Base-by-base conservation (phyloP, 495 filamentous ascomycete species). In the Rhizodiscina lignyota region DNA sequence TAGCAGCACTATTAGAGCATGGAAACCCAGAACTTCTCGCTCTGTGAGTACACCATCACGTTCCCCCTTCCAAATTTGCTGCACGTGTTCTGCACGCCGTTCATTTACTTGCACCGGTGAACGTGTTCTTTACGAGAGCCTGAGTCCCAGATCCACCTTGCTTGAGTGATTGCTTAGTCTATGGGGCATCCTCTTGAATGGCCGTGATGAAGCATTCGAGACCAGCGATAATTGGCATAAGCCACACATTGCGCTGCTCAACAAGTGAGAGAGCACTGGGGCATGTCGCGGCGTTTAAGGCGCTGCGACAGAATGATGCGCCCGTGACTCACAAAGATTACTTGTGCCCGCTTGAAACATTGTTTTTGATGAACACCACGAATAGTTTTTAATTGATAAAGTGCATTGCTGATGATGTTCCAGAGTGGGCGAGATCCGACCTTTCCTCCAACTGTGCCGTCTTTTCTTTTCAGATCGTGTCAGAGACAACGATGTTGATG, bases 391-490 rank as follows among this genome's bases (percentile, higher is more conserved):
- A n/a, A n/a, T n/a, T n/a, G n/a, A n/a, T n/a, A n/a, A n/a, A n/a
- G n/a, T n/a, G n/a, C n/a, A n/a, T n/a, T n/a, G n/a, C n/a, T n/a
- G n/a, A n/a, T n/a, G n/a, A n/a, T n/a, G n/a, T n/a, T n/a, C n/a
- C n/a, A n/a, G n/a, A n/a, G n/a, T n/a, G n/a, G n/a, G n/a, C n/a
- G n/a, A n/a, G n/a, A n/a, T n/a, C n/a, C n/a, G n/a, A n/a, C n/a
- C n/a, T n/a, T n/a, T n/a, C n/a, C n/a, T n/a, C n/a, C n/a, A n/a
- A n/a, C n/a, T n/a, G n/a, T n/a, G n/a, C n/a, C n/a, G n/a, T n/a
- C n/a, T n/a, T n/a, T 75, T 78, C 41, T 53, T 91, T 21, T 60
- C 70, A 18, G 69, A 79, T 42, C 70, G 79, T 4, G 68, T 75
- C 38, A 72, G 74, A 42, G 63, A 68, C 4, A 62, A 68, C 18